Base-by-base conservation (phyloP, 768 basidiomycete genomes). In the Daedalea quercina region DNA sequence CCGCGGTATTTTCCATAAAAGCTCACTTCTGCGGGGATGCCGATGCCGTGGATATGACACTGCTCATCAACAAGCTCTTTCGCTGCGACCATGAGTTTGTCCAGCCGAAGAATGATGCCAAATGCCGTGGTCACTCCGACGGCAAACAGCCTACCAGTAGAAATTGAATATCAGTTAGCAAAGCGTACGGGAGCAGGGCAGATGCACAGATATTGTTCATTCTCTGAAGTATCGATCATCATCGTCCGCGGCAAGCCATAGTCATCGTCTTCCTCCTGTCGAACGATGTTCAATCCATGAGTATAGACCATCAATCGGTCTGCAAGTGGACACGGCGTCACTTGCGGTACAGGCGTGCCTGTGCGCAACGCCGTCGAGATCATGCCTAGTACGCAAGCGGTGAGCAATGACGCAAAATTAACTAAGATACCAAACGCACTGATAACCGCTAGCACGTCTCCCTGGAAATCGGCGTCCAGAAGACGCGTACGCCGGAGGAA, bases 21-120 rank as follows among this genome's bases (percentile, higher is more conserved):
- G 7, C 37, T 40, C 37, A 15, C 37, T 15, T 40, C 37, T 15
- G 37, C 59, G 3, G 57, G 54, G 22, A 60, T 50, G 25, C 78
- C 83, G 15, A 87, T 67, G 0, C 87, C 87, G 53, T 84, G 78
- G n/a, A 92, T 87, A 63, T 91, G 86, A 64, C 85, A 90, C 58
- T 88, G 85, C 64, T 93, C 90, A 1, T 90, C 90, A 1, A 93
- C 87, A 43, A 93, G 72, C 66, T 92, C 88, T 64, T 94, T 94
- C 15, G 82, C 80, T 2, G 88, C 87, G 2, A 90, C 62, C 82
- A 93, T 88, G 53, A 93, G 67, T 48, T 79, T 72, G 63, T 94
- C 91, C 12, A 94, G 69, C 9, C 87, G 77, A 6, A 77, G 77
- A n/a, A 93, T 70, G 37, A 93, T 78, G 0, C 77, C 75, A 57